Percentiles rank a stretch among this genome's conserved stretches.
These are phyloP conservation scores for Talinum fruticosum DNA, from an alignment of 148 eudicot species.

Conservation along the genomic window DNA sequence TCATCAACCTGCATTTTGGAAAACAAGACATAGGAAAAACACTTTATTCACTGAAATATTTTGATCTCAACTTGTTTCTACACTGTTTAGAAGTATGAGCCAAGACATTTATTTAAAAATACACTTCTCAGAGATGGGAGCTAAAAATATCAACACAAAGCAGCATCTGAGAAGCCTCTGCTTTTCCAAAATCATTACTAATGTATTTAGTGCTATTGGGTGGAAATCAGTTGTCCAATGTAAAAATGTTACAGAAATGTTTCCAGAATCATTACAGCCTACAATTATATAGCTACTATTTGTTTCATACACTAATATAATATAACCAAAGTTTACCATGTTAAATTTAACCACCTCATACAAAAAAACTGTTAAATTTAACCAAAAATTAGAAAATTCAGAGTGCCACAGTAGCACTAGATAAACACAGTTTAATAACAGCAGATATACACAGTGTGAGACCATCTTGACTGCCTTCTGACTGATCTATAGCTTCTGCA, in stretches of 20 bases:
- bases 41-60: not conserved
- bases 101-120: too few species aligned
- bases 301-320: not conserved
- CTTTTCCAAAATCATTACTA: too few species aligned
- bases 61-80: too few species aligned
- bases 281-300: too few species aligned
- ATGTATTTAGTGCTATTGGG: not conserved
- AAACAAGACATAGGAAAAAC: not conserved
- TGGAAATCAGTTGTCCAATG: not conserved
- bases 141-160: too few species aligned
- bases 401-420: not conserved
- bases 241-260: too few species aligned
- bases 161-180: too few species aligned
- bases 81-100: not conserved
- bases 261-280: too few species aligned
- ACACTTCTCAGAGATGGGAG: not conserved
- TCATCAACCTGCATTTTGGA: slow-evolving; percentile 65
- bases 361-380: too few species aligned
- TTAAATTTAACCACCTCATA: not conserved
- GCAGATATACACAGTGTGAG: not conserved
- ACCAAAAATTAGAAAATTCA: not conserved
- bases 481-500: too few species aligned
- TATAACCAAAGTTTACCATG: not conserved
- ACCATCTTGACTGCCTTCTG: too few species aligned
- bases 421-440: too few species aligned